phyloP scores from a whole-genome alignment of 768 basidiomycete genomes.

The Lactarius pseudohatsudake region DNA sequence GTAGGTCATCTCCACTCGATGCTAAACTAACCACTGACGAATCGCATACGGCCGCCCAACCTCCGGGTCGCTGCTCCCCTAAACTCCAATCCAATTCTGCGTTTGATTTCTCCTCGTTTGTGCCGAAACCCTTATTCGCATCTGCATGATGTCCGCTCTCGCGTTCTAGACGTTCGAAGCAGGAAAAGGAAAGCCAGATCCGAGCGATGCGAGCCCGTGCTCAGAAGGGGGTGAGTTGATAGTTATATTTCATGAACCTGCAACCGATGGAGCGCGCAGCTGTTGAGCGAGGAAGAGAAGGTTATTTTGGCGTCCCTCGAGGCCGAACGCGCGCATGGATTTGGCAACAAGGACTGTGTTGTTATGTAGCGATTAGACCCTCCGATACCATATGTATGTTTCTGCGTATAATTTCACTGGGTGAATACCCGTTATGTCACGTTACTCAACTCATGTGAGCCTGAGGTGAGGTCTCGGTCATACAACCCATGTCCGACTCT shows the following conservation, averaged over 20 bases:
- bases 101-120: slow-evolving; percentile 48
- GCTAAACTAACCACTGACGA: slow-evolving; percentile 28
- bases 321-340: slow-evolving; percentile 40
- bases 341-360: slow-evolving; percentile 46
- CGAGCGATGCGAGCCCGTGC: slow-evolving; percentile 73
- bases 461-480: neutral
- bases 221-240: slow-evolving; percentile 64
- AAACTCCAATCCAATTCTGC: slow-evolving; percentile 39
- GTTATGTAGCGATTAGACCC: slow-evolving; percentile 47
- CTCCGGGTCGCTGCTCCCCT: slow-evolving; percentile 31
- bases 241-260: slow-evolving; percentile 18
- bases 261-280: slow-evolving; percentile 35
- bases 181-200: slow-evolving; percentile 67
- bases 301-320: slow-evolving; percentile 54
- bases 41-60: slow-evolving; percentile 27
- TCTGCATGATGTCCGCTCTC: slow-evolving; percentile 51
- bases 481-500: slow-evolving; percentile 33
- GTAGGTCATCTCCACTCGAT: slow-evolving; percentile 43
- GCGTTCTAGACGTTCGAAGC: slow-evolving; percentile 62
- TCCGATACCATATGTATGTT: slow-evolving; percentile 6
- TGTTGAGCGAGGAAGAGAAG: slow-evolving; percentile 67
- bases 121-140: slow-evolving; percentile 67
- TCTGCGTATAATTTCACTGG: neutral
- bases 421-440: neutral
- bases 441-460: neutral